These are phyloP conservation scores for Metarhizium guizhouense DNA, from an alignment of 2,329 filamentous ascomycete species.

Conservation along the genomic window DNA sequence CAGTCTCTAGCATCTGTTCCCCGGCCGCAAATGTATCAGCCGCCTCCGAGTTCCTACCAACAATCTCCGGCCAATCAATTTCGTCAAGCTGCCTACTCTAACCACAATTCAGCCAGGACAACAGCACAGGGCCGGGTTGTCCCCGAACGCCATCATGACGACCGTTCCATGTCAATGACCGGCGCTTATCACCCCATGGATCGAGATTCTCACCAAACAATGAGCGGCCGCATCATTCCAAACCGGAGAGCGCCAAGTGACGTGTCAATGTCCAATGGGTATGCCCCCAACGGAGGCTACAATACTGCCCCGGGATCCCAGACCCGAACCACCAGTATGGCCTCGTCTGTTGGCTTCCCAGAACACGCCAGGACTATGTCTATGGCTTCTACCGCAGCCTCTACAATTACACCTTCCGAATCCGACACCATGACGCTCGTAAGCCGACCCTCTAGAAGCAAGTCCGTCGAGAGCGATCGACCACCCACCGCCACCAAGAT, in stretches of 20 bases:
- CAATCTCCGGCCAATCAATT: constrained; percentile 64
- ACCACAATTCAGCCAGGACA: constrained; percentile 59
- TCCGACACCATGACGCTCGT: constrained; percentile 38
- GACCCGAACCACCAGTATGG: constrained; percentile 53
- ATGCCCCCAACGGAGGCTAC: constrained; percentile 27
- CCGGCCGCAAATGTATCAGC: constrained; percentile 64
- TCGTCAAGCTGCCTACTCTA: constrained; percentile 64
- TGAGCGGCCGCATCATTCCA: constrained; percentile 87
- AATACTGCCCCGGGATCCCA: constrained; percentile 41
- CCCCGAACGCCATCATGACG: constrained; percentile 82
- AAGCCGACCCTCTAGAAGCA: constrained; percentile 49
- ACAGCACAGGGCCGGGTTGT: constrained; percentile 89
- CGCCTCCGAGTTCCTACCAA: constrained; percentile 52
- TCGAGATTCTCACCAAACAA: constrained; percentile 76
- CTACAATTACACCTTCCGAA: constrained; percentile 60
- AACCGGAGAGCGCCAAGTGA: constrained; percentile 46
- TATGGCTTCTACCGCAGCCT: constrained; percentile 76
- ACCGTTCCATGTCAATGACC: constrained; percentile 93
- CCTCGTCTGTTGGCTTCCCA: constrained; percentile 38
- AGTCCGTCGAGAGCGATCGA: constrained; percentile 45
- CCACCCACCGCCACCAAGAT: constrained; percentile 50
- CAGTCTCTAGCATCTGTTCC: constrained; percentile 77
- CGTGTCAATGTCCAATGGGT: constrained; percentile 26
- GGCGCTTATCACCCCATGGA: constrained; percentile 62
- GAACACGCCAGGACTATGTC: constrained; percentile 67